phyloP scores from a whole-genome alignment of 805 yeast genomes.

The Ogataea wickerhamii region DNA sequence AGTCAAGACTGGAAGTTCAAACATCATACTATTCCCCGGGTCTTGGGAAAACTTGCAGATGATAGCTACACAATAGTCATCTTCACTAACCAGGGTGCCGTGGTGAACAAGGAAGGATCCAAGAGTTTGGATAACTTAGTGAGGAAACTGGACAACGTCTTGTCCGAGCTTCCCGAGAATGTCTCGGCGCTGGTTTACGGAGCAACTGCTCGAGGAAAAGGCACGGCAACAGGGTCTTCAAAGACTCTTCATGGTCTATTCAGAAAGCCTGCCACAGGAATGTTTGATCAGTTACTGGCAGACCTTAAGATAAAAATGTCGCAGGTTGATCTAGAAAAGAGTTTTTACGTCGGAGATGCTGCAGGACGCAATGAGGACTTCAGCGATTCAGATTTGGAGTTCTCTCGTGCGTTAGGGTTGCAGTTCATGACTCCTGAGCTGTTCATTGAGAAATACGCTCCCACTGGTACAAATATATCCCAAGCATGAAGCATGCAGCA shows the following conservation, averaged over 20 bases:
- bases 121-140: constrained; percentile 39
- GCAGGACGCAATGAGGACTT: constrained; percentile 81
- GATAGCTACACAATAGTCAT: constrained; percentile 45
- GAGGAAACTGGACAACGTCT: constrained; percentile 38
- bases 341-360: constrained; percentile 91
- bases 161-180: constrained; percentile 22
- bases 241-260: constrained; percentile 35
- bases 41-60: constrained; percentile 23
- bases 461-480: constrained; percentile 16
- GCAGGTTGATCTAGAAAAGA: constrained; percentile 38
- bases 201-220: constrained; percentile 52
- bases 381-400: constrained; percentile 71
- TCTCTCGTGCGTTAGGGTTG: constrained; percentile 59
- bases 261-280: constrained; percentile 77
- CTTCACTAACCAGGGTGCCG: constrained; percentile 84
- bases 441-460: constrained; percentile 13
- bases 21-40: constrained; percentile 25
- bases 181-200: constrained; percentile 51
- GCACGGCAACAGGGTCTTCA: constrained; percentile 21
- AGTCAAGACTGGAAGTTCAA: constrained; percentile 75
- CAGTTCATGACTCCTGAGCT: constrained; percentile 67
- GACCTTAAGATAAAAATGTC: constrained; percentile 34
- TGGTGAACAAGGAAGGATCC: constrained; percentile 38
- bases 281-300: constrained; percentile 57
- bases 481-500: constrained; percentile 30